These are phyloP conservation scores for Handroanthus guayacan DNA, from an alignment of 257 asterid genomes.

Conservation along the genomic window DNA sequence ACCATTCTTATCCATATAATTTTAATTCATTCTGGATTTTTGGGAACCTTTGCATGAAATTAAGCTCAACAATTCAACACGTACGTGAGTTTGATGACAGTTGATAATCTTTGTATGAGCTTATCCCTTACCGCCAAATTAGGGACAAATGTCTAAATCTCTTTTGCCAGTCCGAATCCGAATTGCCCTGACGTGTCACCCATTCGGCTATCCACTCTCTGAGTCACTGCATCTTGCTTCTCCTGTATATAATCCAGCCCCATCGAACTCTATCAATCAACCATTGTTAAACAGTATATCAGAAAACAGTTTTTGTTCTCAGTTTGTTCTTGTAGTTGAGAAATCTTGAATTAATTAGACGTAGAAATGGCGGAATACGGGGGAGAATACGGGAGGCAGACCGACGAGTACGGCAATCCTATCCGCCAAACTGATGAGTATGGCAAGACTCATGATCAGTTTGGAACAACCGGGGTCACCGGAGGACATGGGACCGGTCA, in stretches of 20 bases:
- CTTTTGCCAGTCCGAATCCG: not conserved
- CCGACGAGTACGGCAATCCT: constrained; percentile 76
- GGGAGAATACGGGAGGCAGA: constrained; percentile 37
- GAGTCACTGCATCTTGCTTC: constrained; percentile 2
- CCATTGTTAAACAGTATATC: not conserved
- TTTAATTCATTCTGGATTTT: no score
- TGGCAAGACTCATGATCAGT: constrained; percentile 41
- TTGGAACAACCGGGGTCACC: not conserved
- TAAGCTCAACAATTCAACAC: no score
- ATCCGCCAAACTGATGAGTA: constrained; percentile 46
- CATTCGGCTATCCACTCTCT: not conserved
- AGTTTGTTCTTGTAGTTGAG: not conserved
- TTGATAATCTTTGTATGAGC: not conserved
- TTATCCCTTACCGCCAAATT: not conserved
- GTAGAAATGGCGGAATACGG: constrained; percentile 53
- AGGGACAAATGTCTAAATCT: constrained; percentile 18
- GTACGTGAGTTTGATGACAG: no score
- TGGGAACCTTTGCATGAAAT: no score
- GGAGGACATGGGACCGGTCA: constrained; percentile 28
- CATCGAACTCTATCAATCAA: not conserved
- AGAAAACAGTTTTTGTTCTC: not conserved
- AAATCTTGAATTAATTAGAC: not conserved
- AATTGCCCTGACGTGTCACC: not conserved
- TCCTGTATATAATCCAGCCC: not conserved
- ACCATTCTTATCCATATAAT: no score